phyloP scores from a whole-genome alignment of 108 stramenopile genomes.

The Conticribra guillardii region DNA sequence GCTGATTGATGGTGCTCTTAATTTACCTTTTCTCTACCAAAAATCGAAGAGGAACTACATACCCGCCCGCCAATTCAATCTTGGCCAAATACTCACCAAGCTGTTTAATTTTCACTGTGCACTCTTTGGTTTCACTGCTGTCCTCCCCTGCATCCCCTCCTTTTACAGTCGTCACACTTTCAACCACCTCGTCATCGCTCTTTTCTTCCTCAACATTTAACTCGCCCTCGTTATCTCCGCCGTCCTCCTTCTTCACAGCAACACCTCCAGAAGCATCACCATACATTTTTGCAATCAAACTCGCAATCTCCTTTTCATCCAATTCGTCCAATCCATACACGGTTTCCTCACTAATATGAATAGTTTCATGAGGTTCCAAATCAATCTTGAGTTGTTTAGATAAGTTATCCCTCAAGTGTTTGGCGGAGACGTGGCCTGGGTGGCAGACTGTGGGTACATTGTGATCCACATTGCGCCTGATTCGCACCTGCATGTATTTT shows the following conservation, averaged over 20 bases:
- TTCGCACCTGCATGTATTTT: constrained; percentile 57
- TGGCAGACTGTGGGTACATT: constrained; percentile 61
- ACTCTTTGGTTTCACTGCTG: constrained; percentile 30
- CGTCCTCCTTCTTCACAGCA: constrained; percentile 2
- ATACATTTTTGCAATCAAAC: constrained; percentile 53
- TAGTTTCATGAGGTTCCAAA: constrained; percentile 73
- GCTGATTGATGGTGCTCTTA: too few relatives aligned
- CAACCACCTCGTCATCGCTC: too few relatives aligned
- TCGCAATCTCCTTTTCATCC: constrained; percentile 57
- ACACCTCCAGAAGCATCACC: constrained; percentile 7
- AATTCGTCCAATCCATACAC: constrained; percentile 49
- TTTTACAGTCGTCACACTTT: too few relatives aligned
- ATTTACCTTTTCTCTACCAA: constrained; percentile 53
- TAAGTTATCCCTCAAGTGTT: constrained; percentile 69
- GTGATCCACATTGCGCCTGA: constrained; percentile 78
- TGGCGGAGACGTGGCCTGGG: constrained; percentile 71
- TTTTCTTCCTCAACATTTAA: too few relatives aligned
- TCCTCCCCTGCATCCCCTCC: background rate
- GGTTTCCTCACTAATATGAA: constrained; percentile 61
- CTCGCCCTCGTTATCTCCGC: background rate
- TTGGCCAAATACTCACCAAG: constrained; percentile 80
- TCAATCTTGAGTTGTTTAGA: constrained; percentile 87
- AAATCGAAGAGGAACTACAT: constrained; percentile 71
- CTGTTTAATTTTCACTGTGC: constrained; percentile 55
- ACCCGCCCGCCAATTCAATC: constrained; percentile 69